Evolutionary conservation across 2,329 filamentous ascomycete genomes (phyloP), one percentile per base, ranked within the genome.

Genomic region (Colletotrichum cereale): DNA sequence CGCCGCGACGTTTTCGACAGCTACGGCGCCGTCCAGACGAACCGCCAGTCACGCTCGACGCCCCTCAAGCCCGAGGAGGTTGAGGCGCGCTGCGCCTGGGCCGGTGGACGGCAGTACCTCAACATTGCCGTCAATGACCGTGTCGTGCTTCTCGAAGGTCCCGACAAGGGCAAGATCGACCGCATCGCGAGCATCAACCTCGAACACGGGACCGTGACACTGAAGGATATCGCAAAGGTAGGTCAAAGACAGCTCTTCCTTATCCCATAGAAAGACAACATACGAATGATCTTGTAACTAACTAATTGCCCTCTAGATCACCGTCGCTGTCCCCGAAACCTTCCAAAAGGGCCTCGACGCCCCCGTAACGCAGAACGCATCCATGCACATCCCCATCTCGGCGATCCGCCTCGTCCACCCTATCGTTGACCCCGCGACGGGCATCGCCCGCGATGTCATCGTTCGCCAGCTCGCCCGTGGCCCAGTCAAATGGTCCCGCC

Each of bases 141-240:
- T 71, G 95, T 98, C 40, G 93, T 96, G 64, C 84, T 98, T 70
- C 83, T 94, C 65, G 89, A 92, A 72, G 95, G 96, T 11, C 88
- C 87, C 44, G 93, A 96, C 77, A 92, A 91, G 84, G 95, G 95
- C 77, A 93, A 92, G 84, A 96, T 99, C 81, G 93, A 93, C 62
- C 84, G 84, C n/a, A 89, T 98, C 55, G 81, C 80, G 71, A 80
- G 84, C 1, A 84, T 97, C 56, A 83, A 89, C 74, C 73, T 78
- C 5, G 81, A 86, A 14, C 84, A 82, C 56, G 91, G 89, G 72
- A 86, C 87, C 73, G 84, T 94, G 56, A 85, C 82, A n/a, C 82
- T 95, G 53, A 85, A 89, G 73, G 88, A 86, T 31, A 76, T 91
- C 72, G 90, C 92, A 78, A 85, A 87, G 85, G 93, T 95, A 85